Conservation (phyloP, 805 yeast genomes). For the Cyberlindnera petersonii region DNA sequence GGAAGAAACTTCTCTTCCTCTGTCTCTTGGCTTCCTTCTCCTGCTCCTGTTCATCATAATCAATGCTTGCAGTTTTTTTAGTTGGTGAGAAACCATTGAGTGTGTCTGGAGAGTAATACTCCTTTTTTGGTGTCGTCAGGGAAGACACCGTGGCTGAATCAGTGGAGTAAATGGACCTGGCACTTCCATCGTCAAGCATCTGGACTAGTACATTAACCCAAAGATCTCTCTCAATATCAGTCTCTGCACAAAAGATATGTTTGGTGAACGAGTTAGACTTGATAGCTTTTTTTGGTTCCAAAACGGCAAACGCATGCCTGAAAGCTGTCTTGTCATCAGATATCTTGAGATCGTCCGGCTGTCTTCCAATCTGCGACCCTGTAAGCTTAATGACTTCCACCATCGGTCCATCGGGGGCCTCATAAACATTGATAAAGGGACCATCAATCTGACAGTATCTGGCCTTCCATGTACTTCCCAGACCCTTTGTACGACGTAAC, state of each 20-base stretch:
- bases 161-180: slow-evolving; percentile 8
- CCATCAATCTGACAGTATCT: slow-evolving; percentile 67
- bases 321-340: slow-evolving; percentile 32
- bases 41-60: slow-evolving; percentile 15
- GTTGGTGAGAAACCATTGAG: slow-evolving; percentile 3
- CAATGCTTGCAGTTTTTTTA: slow-evolving; percentile 11
- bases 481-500: slow-evolving; percentile 59
- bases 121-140: slow-evolving; percentile 7
- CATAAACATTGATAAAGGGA: slow-evolving; percentile 52
- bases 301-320: slow-evolving; percentile 56
- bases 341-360: slow-evolving; percentile 29
- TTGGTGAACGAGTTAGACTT: slow-evolving; percentile 34
- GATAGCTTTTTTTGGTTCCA: slow-evolving; percentile 39
- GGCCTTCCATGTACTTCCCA: slow-evolving; percentile 63
- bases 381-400: slow-evolving; percentile 48
- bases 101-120: slow-evolving; percentile 5
- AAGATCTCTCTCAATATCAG: slow-evolving; percentile 66
- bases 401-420: slow-evolving; percentile 49
- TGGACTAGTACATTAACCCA: slow-evolving; percentile 56
- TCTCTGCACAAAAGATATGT: slow-evolving; percentile 75
- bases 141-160: slow-evolving; percentile 5
- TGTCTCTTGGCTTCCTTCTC: slow-evolving; percentile 39
- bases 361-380: slow-evolving; percentile 55
- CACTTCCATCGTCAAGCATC: slow-evolving; percentile 24
- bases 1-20: slow-evolving; percentile 58